phyloP scores from a whole-genome alignment of 371 early-diverging fungal species.

The Apophysomyces trapeziformis region DNA sequence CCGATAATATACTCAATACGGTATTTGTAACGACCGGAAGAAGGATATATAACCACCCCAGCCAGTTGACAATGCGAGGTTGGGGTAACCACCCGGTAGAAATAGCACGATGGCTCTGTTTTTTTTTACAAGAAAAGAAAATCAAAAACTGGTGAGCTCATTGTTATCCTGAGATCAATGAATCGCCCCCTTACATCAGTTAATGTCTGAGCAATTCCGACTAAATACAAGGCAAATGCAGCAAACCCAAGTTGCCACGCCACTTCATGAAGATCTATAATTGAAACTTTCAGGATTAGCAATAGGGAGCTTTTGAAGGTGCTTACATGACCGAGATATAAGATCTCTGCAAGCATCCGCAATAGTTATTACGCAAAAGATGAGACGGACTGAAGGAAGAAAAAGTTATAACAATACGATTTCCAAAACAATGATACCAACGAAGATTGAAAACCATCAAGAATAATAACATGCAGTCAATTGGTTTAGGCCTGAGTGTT shows the following conservation, averaged over 20 bases:
- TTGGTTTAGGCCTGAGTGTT: constrained; percentile 29
- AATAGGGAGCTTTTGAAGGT: not conserved
- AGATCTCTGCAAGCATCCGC: constrained; percentile 18
- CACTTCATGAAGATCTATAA: constrained; percentile 20
- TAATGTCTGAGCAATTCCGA: constrained; percentile 41
- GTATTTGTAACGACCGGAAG: constrained; percentile 46
- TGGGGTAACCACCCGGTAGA: constrained; percentile 54
- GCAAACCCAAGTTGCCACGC: constrained; percentile 38
- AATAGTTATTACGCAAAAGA: constrained; percentile 2
- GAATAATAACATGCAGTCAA: constrained; percentile 23
- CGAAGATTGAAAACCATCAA: constrained; percentile 28
- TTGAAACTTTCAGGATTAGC: not conserved
- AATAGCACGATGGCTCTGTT: constrained; percentile 47
- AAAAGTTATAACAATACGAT: not conserved
- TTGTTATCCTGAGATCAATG: no score
- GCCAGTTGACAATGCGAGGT: constrained; percentile 37
- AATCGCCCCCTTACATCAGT: constrained; percentile 19
- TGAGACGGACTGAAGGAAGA: not conserved
- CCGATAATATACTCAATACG: constrained; percentile 40
- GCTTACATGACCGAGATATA: constrained; percentile 30
- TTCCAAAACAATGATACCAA: constrained; percentile 16
- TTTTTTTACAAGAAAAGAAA: not conserved
- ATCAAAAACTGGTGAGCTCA: not conserved
- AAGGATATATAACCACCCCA: constrained; percentile 38
- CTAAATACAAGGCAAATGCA: constrained; percentile 30